Percentiles rank a stretch among this genome's conserved stretches.
These are phyloP conservation scores for Annona squamosa DNA, from an alignment of 164 flowering plant genomes.

Conservation along the genomic window DNA sequence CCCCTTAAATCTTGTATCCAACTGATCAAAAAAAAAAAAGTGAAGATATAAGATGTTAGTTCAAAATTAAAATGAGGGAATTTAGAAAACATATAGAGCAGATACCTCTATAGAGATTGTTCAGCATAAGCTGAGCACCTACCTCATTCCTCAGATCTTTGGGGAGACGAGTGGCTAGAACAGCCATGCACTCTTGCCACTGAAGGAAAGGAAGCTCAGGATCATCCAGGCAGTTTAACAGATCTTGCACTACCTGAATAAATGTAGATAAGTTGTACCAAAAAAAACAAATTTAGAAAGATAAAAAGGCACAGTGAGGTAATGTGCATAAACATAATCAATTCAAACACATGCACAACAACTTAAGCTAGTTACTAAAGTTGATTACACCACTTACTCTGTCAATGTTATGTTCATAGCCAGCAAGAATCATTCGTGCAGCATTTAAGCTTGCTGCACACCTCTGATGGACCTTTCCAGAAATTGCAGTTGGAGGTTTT, in stretches of 20 bases:
- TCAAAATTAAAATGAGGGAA: background rate
- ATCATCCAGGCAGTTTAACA: constrained; percentile 86
- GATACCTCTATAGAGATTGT: background rate
- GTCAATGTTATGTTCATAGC: constrained; percentile 90
- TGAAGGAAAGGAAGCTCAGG: constrained; percentile 98
- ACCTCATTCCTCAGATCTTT: constrained; percentile 82
- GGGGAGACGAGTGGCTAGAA: constrained; percentile 87
- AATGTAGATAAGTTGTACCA: background rate
- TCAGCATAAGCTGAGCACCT: background rate
- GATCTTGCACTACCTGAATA: constrained; percentile 79
- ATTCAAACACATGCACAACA: background rate
- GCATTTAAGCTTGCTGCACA: constrained; percentile 94
- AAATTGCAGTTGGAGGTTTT: constrained; percentile 91
- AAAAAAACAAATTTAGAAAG: background rate
- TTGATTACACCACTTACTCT: constrained; percentile 43
- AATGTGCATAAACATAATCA: background rate
- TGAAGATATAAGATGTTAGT: constrained; percentile 3
- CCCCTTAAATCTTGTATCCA: constrained; percentile 70
- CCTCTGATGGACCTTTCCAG: constrained; percentile 96
- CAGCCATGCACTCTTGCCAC: constrained; percentile 98
- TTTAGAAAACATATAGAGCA: background rate
- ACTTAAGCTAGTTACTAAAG: background rate
- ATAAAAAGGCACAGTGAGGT: background rate
- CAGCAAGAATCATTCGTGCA: constrained; percentile 95
- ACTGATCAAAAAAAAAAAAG: constrained; percentile 31